Percentiles rank a stretch among this genome's conserved stretches.
phyloP scores from a whole-genome alignment of 208 protist genomes.

The Balamuthia mandrillaris region DNA sequence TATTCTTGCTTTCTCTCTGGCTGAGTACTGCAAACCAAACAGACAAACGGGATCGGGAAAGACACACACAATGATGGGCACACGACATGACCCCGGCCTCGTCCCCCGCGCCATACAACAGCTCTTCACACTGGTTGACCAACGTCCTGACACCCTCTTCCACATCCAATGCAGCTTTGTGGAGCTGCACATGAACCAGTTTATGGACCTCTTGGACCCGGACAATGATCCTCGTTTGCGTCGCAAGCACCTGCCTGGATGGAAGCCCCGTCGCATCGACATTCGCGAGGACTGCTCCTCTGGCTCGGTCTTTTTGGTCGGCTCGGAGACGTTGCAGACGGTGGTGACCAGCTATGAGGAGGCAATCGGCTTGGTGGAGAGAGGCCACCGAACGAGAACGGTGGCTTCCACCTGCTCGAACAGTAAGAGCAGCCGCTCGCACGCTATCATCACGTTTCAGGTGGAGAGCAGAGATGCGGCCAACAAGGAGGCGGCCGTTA shows the following conservation, averaged over 20 bases:
- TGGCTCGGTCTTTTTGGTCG: background rate
- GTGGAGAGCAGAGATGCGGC: background rate
- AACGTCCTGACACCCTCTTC: background rate
- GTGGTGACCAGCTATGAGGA: background rate
- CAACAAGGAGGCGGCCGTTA: background rate
- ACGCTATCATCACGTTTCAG: constrained; percentile 60
- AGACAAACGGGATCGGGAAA: constrained; percentile 34
- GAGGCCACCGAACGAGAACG: background rate
- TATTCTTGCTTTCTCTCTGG: background rate
- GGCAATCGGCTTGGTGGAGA: background rate
- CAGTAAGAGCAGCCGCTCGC: constrained; percentile 58
- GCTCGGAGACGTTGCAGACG: constrained; percentile 10
- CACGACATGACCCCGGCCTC: background rate
- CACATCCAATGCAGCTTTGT: constrained; percentile 15
- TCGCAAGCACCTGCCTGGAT: constrained; percentile 17
- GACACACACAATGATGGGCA: constrained; percentile 28
- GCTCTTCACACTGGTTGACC: background rate
- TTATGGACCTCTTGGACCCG: constrained; percentile 2
- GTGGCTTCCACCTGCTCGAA: constrained; percentile 62
- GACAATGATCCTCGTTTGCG: constrained; percentile 10
- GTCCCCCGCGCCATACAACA: background rate
- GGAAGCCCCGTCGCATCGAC: constrained; percentile 10
- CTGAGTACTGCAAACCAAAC: background rate
- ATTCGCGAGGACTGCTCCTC: constrained; percentile 3
- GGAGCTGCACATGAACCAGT: constrained; percentile 13